Base-by-base conservation (phyloP, 1,139 yeast genomes). In the Candida albicans region DNA sequence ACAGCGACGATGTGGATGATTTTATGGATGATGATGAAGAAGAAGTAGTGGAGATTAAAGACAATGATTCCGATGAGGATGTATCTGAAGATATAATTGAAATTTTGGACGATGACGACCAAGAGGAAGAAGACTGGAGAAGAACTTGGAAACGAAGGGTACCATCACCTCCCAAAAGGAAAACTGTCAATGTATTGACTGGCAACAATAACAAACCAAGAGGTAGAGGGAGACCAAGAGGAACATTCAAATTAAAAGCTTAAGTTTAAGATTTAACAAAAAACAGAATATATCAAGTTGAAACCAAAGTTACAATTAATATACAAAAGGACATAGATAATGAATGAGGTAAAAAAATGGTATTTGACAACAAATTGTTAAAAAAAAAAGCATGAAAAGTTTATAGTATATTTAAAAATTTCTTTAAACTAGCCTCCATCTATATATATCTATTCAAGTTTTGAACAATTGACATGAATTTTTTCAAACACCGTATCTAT, bases 401-500 rank as follows among this genome's bases (percentile, higher is more conserved):
- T n/a, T n/a, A n/a, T n/a, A n/a, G n/a, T n/a, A n/a, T n/a, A n/a
- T n/a, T n/a, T n/a, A n/a, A n/a, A n/a, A n/a, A n/a, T n/a, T n/a
- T n/a, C n/a, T n/a, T n/a, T n/a, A n/a, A n/a, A n/a, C n/a, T n/a
- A n/a, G n/a, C n/a, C n/a, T n/a, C n/a, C n/a, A n/a, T n/a, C n/a
- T n/a, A n/a, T n/a, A n/a, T 32, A 7, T 32, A 11, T 32, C 10
- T 11, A n/a, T n/a, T 29, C 32, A 12, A n/a, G 32, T 55, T 37
- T 65, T 70, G 54, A 87, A 90, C 41, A 91, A 61, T 29, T 64
- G 61, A 51, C 81, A 70, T 5, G 89, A 73, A 55, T 86, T 91
- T 86, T 91, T 15, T 69, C 56, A 75, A 84, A 91, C 15, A 88
- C 84, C 7, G 67, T 59, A 35, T 82, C 83, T 14, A 84, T 70